phyloP scores from a whole-genome alignment of 2,329 filamentous ascomycete genomes.

The Trichoderma sp. region DNA sequence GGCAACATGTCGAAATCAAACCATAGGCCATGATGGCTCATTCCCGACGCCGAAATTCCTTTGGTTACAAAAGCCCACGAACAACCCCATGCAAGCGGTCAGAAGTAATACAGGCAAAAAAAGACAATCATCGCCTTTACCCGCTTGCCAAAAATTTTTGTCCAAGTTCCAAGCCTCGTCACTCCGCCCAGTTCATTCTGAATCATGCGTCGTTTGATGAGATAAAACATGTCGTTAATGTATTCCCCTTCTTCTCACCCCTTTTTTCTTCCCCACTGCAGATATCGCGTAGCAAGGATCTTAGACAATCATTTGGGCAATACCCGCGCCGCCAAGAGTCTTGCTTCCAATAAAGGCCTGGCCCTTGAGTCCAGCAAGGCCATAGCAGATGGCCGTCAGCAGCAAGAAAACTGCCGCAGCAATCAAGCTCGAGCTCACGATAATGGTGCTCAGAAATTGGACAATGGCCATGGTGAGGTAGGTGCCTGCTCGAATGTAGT shows the following conservation, averaged over 20 bases:
- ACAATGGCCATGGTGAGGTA: slow-evolving; percentile 79
- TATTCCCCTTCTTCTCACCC: not conserved
- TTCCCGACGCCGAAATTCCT: slow-evolving; percentile 24
- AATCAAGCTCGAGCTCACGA: slow-evolving; percentile 70
- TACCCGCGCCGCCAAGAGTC: slow-evolving; percentile 88
- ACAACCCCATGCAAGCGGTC: slow-evolving; percentile 20
- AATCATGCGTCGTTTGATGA: slow-evolving; percentile 18
- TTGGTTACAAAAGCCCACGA: slow-evolving; percentile 15
- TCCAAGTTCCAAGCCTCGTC: slow-evolving; percentile 14
- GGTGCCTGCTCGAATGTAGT: slow-evolving; percentile 92
- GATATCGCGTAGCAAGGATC: not conserved
- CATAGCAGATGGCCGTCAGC: slow-evolving; percentile 78
- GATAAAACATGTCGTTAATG: not conserved
- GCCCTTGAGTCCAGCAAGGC: slow-evolving; percentile 74
- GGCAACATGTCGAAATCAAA: slow-evolving; percentile 20
- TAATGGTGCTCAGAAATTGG: slow-evolving; percentile 79
- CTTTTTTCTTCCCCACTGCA: not conserved
- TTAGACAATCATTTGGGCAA: slow-evolving; percentile 97
- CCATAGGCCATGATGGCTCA: slow-evolving; percentile 22
- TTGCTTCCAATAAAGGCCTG: slow-evolving; percentile 92
- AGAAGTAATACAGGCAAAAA: not conserved
- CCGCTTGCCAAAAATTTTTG: not conserved
- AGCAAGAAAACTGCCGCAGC: slow-evolving; percentile 81
- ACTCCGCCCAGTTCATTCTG: not conserved
- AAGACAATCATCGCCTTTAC: not conserved